Percentiles rank a stretch among this genome's conserved stretches.
These are phyloP conservation scores for Pseudogymnoascus sp. DNA, from an alignment of 2,329 filamentous ascomycete genomes.

Conservation along the genomic window DNA sequence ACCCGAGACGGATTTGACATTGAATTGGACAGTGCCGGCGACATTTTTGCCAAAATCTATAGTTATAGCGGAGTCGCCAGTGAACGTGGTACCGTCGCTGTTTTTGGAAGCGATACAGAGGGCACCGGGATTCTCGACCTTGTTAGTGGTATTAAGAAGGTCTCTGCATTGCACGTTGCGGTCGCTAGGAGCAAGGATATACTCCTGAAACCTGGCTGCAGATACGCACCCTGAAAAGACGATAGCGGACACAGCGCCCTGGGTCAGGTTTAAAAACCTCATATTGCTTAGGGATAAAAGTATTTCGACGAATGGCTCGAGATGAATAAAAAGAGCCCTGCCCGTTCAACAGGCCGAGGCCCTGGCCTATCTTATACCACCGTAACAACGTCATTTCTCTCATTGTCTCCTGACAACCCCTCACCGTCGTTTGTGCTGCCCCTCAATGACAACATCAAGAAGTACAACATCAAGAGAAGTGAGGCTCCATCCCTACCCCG, in stretches of 20 bases:
- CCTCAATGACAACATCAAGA: background rate
- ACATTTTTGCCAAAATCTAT: constrained; percentile 34
- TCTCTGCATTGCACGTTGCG: constrained; percentile 15
- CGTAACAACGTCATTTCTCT: background rate
- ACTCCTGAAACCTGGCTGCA: constrained; percentile 14
- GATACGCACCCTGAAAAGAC: background rate
- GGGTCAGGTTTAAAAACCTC: background rate
- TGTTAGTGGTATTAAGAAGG: constrained; percentile 16
- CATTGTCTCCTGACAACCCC: constrained; percentile 3
- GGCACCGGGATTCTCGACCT: constrained; percentile 17
- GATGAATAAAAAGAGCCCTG: background rate
- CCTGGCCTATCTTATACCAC: background rate
- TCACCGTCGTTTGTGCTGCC: background rate
- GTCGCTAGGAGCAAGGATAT: constrained; percentile 19
- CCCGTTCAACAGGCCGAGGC: background rate
- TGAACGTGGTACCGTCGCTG: constrained; percentile 15
- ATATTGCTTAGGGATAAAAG: background rate
- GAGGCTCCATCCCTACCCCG: background rate
- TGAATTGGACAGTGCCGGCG: constrained; percentile 32
- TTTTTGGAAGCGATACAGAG: constrained; percentile 1
- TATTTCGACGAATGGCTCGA: background rate
- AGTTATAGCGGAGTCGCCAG: constrained; percentile 30
- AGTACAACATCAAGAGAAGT: background rate
- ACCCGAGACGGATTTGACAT: constrained; percentile 22
- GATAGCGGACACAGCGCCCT: background rate